Evolutionary conservation across 176 grass and related monocot species (phyloP).

Genomic region (Tillandsia fasciculata): DNA sequence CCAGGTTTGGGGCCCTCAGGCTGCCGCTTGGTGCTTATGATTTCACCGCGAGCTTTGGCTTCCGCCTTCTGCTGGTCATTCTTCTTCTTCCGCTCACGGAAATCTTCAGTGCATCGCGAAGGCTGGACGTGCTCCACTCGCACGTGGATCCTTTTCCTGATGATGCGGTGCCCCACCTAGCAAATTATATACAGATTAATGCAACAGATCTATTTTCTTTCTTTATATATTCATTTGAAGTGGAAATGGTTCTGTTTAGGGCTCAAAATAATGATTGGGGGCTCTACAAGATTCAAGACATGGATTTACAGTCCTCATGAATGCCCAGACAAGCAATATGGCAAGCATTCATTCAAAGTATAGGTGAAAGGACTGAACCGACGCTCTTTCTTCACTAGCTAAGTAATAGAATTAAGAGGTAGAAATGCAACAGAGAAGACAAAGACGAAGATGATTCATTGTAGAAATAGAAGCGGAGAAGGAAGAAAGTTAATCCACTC

Average conservation of each 20-base stretch:
- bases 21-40: conserved; percentile 7
- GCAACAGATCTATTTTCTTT: background rate
- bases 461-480: too few relatives aligned
- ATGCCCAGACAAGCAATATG: too few relatives aligned
- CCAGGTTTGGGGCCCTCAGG: conserved; percentile 11
- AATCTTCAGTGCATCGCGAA: conserved; percentile 4
- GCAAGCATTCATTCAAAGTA: too few relatives aligned
- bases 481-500: too few relatives aligned
- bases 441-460: background rate
- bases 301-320: too few relatives aligned
- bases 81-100: conserved; percentile 2
- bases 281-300: too few relatives aligned
- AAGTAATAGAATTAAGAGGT: too few relatives aligned
- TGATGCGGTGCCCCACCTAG: conserved; percentile 1
- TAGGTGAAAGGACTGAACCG: too few relatives aligned
- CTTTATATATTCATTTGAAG: background rate
- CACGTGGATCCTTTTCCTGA: conserved; percentile 10
- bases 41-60: background rate
- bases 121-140: conserved; percentile 7
- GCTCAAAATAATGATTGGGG: too few relatives aligned
- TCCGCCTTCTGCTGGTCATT: conserved; percentile 6
- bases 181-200: background rate
- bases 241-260: background rate
- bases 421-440: background rate
- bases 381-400: too few relatives aligned